Percentiles rank a stretch among this genome's conserved stretches.
phyloP scores from a whole-genome alignment of 805 yeast species.

The Candida caryicola region DNA sequence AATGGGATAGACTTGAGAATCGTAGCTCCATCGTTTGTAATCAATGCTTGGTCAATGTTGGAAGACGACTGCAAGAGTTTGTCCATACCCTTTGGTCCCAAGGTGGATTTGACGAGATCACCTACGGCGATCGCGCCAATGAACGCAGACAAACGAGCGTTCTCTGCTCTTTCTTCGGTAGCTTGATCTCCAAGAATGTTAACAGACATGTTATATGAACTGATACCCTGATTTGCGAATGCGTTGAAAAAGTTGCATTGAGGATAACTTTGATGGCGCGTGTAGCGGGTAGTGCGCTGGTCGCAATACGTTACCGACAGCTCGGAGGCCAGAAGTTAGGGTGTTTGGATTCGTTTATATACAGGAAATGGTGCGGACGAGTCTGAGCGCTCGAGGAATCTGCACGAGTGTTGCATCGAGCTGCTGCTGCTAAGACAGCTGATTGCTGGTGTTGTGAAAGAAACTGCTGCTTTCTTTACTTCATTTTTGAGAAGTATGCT shows the following conservation, averaged over 20 bases:
- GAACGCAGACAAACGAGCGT: conserved; percentile 95
- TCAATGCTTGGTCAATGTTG: conserved; percentile 64
- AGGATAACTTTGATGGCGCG: background rate
- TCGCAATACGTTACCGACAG: no score
- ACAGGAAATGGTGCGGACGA: background rate
- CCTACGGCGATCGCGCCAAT: conserved; percentile 99
- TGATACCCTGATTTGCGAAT: background rate
- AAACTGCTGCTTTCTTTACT: no score
- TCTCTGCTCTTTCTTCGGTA: conserved; percentile 95
- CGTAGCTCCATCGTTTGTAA: conserved; percentile 98
- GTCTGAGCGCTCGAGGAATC: no score
- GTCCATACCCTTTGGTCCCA: conserved; percentile 99
- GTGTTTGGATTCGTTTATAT: no score
- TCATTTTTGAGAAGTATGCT: no score
- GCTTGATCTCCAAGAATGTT: conserved; percentile 97
- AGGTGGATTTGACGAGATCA: conserved; percentile 86
- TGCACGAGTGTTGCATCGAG: no score
- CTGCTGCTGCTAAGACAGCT: no score
- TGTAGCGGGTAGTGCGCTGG: background rate
- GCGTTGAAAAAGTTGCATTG: background rate
- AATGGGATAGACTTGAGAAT: conserved; percentile 90
- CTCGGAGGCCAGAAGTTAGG: no score
- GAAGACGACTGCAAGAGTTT: conserved; percentile 86
- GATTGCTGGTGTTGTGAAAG: no score
- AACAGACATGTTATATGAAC: conserved; percentile 55